These are phyloP conservation scores for Flaveria brownii DNA, from an alignment of 129 eudicot genomes.

Conservation along the genomic window DNA sequence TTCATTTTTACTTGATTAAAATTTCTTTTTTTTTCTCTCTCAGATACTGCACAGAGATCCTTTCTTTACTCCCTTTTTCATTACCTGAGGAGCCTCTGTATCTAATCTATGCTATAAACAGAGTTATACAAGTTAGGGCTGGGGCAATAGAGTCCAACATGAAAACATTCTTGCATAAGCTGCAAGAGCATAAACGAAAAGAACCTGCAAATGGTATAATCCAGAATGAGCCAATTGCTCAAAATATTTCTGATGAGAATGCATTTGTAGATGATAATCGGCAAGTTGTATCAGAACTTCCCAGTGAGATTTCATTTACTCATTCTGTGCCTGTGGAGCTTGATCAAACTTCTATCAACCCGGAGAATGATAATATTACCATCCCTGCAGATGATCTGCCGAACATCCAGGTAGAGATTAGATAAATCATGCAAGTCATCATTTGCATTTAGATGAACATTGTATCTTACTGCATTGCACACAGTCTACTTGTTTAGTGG, in stretches of 20 bases:
- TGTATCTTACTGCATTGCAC: conserved; percentile 19
- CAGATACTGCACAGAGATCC: conserved; percentile 97
- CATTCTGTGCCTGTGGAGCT: conserved; percentile 30
- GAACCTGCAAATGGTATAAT: conserved; percentile 48
- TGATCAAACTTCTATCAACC: conserved; percentile 36
- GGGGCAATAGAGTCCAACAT: conserved; percentile 83
- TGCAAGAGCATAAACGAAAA: conserved; percentile 48
- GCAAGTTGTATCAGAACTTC: conserved; percentile 34
- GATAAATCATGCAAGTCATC: neutral
- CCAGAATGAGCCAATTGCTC: conserved; percentile 32
- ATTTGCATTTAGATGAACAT: conserved; percentile 5
- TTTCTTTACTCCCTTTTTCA: conserved; percentile 82
- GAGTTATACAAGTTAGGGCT: conserved; percentile 93
- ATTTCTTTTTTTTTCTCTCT: conserved; percentile 27
- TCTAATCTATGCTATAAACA: conserved; percentile 76
- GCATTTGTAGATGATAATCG: conserved; percentile 37
- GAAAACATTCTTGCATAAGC: conserved; percentile 63
- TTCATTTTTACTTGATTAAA: neutral
- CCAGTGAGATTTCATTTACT: conserved; percentile 32
- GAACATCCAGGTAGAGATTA: conserved; percentile 75
- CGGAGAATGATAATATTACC: conserved; percentile 29
- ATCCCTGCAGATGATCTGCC: conserved; percentile 54
- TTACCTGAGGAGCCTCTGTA: conserved; percentile 89
- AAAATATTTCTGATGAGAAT: conserved; percentile 33
- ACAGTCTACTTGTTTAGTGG: conserved; percentile 12